phyloP scores from a whole-genome alignment of 306 rosid genomes.

The Gastrolobium villosum region DNA sequence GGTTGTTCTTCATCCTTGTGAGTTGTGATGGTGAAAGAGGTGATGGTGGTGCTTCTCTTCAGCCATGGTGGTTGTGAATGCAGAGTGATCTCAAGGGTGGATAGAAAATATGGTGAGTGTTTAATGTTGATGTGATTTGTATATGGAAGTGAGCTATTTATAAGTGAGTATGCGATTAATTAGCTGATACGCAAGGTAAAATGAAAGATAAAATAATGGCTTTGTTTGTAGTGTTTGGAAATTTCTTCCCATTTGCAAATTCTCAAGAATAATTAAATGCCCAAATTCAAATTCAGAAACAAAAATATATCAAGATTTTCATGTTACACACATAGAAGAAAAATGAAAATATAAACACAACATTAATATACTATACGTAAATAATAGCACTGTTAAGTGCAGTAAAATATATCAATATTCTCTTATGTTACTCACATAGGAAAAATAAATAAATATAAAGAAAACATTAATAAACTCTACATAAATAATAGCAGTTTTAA shows the following conservation, averaged over 20 bases:
- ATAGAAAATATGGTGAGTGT: background rate
- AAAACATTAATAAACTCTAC: no score
- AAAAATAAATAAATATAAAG: no score
- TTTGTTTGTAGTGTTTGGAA: background rate
- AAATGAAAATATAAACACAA: no score
- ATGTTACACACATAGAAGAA: no score
- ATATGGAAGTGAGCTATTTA: background rate
- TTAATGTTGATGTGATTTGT: slow-evolving; percentile 3
- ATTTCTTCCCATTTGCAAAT: background rate
- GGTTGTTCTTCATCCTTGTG: slow-evolving; percentile 10
- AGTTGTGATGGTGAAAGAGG: slow-evolving; percentile 35
- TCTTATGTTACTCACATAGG: no score
- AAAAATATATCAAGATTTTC: background rate
- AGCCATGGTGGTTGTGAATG: slow-evolving; percentile 24
- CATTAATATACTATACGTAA: no score
- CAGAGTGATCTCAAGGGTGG: background rate
- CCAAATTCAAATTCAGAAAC: background rate
- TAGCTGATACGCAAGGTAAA: background rate
- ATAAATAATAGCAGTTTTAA: no score
- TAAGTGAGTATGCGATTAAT: background rate
- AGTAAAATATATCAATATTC: no score
- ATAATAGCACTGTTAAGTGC: no score
- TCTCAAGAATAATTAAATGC: background rate
- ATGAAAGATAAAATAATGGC: background rate
- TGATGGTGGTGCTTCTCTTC: slow-evolving; percentile 27